Evolutionary conservation across 2,329 filamentous ascomycete genomes (phyloP).

Genomic region (Blumeria hordei): DNA sequence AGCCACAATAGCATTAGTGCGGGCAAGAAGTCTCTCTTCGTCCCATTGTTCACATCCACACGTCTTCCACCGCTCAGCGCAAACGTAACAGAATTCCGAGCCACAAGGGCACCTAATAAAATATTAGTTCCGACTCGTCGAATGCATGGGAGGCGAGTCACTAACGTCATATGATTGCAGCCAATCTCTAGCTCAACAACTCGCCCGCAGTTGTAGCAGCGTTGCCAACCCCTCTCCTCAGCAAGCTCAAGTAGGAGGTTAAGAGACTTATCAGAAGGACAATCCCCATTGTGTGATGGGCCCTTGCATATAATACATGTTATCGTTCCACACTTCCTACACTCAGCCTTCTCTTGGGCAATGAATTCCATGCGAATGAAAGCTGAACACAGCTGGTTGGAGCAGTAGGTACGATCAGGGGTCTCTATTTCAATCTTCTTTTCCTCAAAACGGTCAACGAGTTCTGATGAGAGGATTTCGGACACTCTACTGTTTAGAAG

Average conservation of each 20-base stretch:
- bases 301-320: slow-evolving; percentile 30
- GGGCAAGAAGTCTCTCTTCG: slow-evolving; percentile 14
- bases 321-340: slow-evolving; percentile 17
- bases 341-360: slow-evolving; percentile 17
- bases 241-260: slow-evolving; percentile 20
- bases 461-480: slow-evolving; percentile 16
- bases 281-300: slow-evolving; percentile 21
- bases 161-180: slow-evolving; percentile 33
- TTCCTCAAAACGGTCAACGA: slow-evolving; percentile 17
- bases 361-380: slow-evolving; percentile 21
- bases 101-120: slow-evolving; percentile 21
- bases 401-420: slow-evolving; percentile 26
- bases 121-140: slow-evolving; percentile 2
- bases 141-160: slow-evolving; percentile 4
- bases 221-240: slow-evolving; percentile 23
- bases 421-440: slow-evolving; percentile 26
- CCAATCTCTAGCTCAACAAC: slow-evolving; percentile 26
- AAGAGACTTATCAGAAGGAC: slow-evolving; percentile 20
- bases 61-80: slow-evolving; percentile 19
- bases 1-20: slow-evolving; percentile 15
- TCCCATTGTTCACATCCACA: slow-evolving; percentile 19
- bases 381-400: slow-evolving; percentile 17
- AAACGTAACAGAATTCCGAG: slow-evolving; percentile 25
- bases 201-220: slow-evolving; percentile 21
- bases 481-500: slow-evolving; percentile 14